These are phyloP conservation scores for Euphrasia confusa DNA, from an alignment of 257 asterid genomes.

Conservation along the genomic window DNA sequence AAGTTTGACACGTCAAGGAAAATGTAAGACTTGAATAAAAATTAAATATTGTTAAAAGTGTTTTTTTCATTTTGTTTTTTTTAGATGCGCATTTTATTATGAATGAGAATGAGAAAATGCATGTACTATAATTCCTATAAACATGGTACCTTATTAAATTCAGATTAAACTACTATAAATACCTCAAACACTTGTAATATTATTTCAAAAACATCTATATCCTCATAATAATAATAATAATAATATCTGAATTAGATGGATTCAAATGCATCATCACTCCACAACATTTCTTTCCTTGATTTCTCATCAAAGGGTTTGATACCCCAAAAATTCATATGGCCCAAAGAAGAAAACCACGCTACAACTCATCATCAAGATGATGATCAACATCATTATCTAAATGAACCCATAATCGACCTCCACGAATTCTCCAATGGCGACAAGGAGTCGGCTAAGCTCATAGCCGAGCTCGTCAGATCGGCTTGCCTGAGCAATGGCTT, in stretches of 20 bases:
- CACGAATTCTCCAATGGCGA: constrained; percentile 36
- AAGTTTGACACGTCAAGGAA: too few relatives aligned
- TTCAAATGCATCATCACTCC: constrained; percentile 24
- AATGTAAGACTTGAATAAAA: too few relatives aligned
- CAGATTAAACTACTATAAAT: too few relatives aligned
- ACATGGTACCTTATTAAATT: too few relatives aligned
- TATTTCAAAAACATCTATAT: too few relatives aligned
- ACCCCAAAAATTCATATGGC: constrained; percentile 44
- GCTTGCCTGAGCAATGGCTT: constrained; percentile 46
- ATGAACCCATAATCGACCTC: constrained; percentile 45
- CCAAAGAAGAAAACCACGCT: constrained; percentile 29
- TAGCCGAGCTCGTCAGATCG: constrained; percentile 22
- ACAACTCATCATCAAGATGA: constrained; percentile 13
- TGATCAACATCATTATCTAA: constrained; percentile 14
- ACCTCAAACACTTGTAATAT: too few relatives aligned
- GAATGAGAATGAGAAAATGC: too few relatives aligned
- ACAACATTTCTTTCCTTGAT: constrained; percentile 6
- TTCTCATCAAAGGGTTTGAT: constrained; percentile 6
- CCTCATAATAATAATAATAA: too few relatives aligned
- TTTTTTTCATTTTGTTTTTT: too few relatives aligned
- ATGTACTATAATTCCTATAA: too few relatives aligned
- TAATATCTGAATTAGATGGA: constrained; percentile 22
- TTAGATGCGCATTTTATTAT: too few relatives aligned
- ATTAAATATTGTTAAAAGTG: too few relatives aligned
- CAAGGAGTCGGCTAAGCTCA: constrained; percentile 7